A percentile compares a stretch with the other conserved stretches of the same genome.
These are phyloP conservation scores for Colletotrichum gigasporum DNA, from an alignment of 2,329 filamentous ascomycete genomes.

Conservation along the genomic window DNA sequence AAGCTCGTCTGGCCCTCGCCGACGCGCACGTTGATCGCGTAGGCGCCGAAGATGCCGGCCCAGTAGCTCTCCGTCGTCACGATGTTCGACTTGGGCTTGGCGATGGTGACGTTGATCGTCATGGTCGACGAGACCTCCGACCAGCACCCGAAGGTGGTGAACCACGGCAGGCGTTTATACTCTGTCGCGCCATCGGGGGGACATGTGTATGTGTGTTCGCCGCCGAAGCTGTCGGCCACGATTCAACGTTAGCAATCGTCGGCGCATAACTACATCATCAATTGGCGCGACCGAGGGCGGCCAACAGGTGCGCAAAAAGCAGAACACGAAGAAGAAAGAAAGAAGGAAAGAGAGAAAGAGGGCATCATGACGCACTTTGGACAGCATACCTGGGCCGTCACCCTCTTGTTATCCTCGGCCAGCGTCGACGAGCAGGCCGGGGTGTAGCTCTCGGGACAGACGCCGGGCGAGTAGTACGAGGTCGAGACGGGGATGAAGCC, in stretches of 20 bases:
- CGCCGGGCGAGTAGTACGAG: background rate
- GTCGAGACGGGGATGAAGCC: background rate
- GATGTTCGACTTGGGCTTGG: background rate
- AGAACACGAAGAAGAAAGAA: no score
- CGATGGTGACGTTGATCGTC: background rate
- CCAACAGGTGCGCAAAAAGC: no score
- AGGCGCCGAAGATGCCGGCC: background rate
- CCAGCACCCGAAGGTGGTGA: constrained; percentile 3
- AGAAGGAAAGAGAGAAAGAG: no score
- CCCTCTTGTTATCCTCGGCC: background rate
- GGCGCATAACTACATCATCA: no score
- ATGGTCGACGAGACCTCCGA: background rate
- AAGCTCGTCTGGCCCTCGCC: background rate
- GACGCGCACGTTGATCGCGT: background rate
- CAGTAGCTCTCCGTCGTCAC: background rate
- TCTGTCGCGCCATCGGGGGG: background rate
- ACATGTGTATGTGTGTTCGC: background rate
- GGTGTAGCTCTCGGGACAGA: background rate
- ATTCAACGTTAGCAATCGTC: background rate
- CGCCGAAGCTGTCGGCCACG: background rate
- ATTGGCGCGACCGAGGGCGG: no score
- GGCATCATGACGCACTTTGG: background rate
- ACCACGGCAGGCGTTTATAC: background rate
- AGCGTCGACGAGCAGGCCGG: background rate
- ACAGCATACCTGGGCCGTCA: background rate